Conservation (phyloP, 805 yeast genomes). For the Phaffomyces thermotolerans region DNA sequence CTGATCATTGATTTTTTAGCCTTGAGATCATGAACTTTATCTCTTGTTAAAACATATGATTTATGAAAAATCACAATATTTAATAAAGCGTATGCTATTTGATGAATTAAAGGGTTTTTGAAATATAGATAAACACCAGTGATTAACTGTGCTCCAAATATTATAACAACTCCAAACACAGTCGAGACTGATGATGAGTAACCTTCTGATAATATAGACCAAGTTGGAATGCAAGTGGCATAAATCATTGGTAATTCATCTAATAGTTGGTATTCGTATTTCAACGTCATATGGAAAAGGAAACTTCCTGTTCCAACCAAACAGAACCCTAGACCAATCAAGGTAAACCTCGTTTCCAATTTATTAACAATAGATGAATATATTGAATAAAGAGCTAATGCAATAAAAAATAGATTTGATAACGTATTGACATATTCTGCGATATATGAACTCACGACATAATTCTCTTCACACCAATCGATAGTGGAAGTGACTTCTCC, state of each 20-base stretch:
- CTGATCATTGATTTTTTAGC: slow-evolving; percentile 44
- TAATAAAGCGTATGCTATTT: slow-evolving; percentile 71
- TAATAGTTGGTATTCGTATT: slow-evolving; percentile 80
- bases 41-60: slow-evolving; percentile 45
- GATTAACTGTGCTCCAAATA: slow-evolving; percentile 48
- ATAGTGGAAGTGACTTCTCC: slow-evolving; percentile 87
- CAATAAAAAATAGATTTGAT: slow-evolving; percentile 57
- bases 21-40: slow-evolving; percentile 43
- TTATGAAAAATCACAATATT: slow-evolving; percentile 64
- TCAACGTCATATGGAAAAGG: slow-evolving; percentile 93
- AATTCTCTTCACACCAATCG: slow-evolving; percentile 98
- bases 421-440: slow-evolving; percentile 88
- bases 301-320: slow-evolving; percentile 91
- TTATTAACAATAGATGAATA: slow-evolving; percentile 50
- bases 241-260: slow-evolving; percentile 98
- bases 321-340: slow-evolving; percentile 73
- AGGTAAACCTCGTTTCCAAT: slow-evolving; percentile 62
- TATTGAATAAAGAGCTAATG: slow-evolving; percentile 56
- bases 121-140: slow-evolving; percentile 67
- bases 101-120: slow-evolving; percentile 84
- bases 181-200: slow-evolving; percentile 29
- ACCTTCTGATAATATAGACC: slow-evolving; percentile 69
- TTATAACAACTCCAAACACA: slow-evolving; percentile 39
- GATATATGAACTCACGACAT: slow-evolving; percentile 74
- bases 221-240: slow-evolving; percentile 92